These are phyloP conservation scores for Phyllosticta citribraziliensis DNA, from an alignment of 2,329 filamentous ascomycete genomes.

Conservation along the genomic window DNA sequence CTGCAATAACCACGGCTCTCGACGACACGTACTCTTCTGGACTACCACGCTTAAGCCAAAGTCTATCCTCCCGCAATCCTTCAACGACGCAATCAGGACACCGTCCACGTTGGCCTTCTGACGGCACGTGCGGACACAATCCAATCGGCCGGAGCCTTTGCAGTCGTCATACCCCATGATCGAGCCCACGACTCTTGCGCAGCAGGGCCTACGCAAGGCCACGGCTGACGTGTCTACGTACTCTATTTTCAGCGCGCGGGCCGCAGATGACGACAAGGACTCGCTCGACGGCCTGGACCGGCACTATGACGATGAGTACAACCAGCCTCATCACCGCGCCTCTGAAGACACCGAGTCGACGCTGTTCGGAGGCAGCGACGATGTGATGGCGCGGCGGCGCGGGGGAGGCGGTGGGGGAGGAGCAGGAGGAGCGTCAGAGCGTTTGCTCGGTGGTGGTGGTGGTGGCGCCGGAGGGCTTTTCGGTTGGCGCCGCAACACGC, in stretches of 20 bases:
- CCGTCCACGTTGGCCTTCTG: neutral
- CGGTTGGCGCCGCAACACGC: neutral
- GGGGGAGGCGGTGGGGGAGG: neutral
- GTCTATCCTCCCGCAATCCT: neutral
- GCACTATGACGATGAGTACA: slow-evolving; percentile 1
- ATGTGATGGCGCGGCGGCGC: neutral
- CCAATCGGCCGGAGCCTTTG: neutral
- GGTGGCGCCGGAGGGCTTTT: neutral
- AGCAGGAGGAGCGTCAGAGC: neutral
- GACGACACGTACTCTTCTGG: neutral
- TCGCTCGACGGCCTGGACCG: neutral
- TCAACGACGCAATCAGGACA: neutral
- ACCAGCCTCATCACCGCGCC: neutral
- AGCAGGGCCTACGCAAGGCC: neutral
- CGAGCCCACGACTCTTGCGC: neutral
- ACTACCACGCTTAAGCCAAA: neutral
- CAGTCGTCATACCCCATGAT: neutral
- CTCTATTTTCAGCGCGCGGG: neutral
- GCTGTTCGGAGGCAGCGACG: neutral
- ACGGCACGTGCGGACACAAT: neutral
- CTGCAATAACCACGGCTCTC: neutral
- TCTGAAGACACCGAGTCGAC: slow-evolving; percentile 6
- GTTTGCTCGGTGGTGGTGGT: neutral
- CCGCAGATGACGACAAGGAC: neutral
- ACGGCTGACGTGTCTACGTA: neutral